Percentiles rank a stretch among this genome's conserved stretches.
phyloP scores from a whole-genome alignment of 2,329 filamentous ascomycete species.

The Blastomyces percursus region DNA sequence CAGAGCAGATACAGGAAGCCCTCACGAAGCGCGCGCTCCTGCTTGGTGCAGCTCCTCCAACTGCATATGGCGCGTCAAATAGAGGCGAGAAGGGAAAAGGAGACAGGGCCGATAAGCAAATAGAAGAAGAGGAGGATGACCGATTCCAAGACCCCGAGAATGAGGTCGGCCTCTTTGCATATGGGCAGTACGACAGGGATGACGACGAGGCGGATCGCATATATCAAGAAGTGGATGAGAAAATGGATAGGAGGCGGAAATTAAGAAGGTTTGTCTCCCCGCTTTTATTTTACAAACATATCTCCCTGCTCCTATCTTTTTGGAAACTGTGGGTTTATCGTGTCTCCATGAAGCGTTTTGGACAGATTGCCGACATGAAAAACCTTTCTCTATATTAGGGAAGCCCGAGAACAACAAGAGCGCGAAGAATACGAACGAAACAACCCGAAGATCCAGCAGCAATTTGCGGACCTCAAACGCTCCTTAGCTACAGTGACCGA shows the following conservation, averaged over 20 bases:
- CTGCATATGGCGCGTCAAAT: constrained; percentile 55
- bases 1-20: constrained; percentile 97
- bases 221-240: constrained; percentile 91
- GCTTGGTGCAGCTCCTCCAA: constrained; percentile 60
- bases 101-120: constrained; percentile 41
- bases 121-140: constrained; percentile 64
- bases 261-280: constrained; percentile 63
- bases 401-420: constrained; percentile 86
- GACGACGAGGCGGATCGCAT: constrained; percentile 97
- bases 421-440: constrained; percentile 90
- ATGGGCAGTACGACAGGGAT: constrained; percentile 91
- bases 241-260: constrained; percentile 84
- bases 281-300: constrained; percentile 5
- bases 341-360: constrained; percentile 49
- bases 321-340: constrained; percentile 55
- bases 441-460: constrained; percentile 95
- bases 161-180: constrained; percentile 88
- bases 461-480: constrained; percentile 92
- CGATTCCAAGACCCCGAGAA: constrained; percentile 95
- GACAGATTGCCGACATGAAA: constrained; percentile 66
- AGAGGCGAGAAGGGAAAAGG: constrained; percentile 51
- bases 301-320: constrained; percentile 18
- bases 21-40: constrained; percentile 86
- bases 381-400: constrained; percentile 57
- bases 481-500: constrained; percentile 79